Base-by-base conservation (phyloP, 176 grass and related monocot genomes). In the Carex scoparia region DNA sequence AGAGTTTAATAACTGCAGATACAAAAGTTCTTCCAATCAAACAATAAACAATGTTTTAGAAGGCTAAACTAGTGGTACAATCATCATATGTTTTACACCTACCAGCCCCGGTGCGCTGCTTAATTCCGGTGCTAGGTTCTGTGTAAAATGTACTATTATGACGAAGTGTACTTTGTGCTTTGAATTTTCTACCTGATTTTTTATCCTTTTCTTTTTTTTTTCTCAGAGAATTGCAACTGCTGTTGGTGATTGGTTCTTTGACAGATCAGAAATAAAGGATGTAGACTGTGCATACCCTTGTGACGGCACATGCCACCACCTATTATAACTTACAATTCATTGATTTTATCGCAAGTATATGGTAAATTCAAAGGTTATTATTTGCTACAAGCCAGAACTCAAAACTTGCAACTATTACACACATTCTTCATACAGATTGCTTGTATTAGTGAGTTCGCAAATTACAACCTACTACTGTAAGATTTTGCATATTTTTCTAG, bases 261-360 rank as follows among this genome's bases (percentile, higher is more conserved):
- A 92, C 32, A 81, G 92, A 63, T 84, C 85, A 16, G 56, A 88
- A 10, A 70, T 87, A 0, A 92, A 94, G 71, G 88, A 84, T n/a
- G 89, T 91, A n/a, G 94, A 97, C 53, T 97, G 94, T 40, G 69
- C 89, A 12, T 97, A 97, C 86, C 94, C 94, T 87, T 97, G 94
- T 56, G 94, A 97, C 70, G 82, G 90, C 4, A 91, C 94, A 23
- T 97, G 94, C 84, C 94, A 94, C 88, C 84, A 97, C 80, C 84
- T 97, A 13, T 85, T 92, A 1, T 83, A 65, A 72, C 32, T 81
- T 19, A 54, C 28, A 32, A 44, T 66, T 28, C 40, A 83, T 68
- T 68, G 40, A 67, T 65, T 83, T 32, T 32, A 66, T 67, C 42
- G 13, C 18, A 68, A 31, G 30, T 66, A 53, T 53, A 66, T 51